phyloP scores from a whole-genome alignment of 2,329 filamentous ascomycete species.

The Orbilia blumenaviensis region DNA sequence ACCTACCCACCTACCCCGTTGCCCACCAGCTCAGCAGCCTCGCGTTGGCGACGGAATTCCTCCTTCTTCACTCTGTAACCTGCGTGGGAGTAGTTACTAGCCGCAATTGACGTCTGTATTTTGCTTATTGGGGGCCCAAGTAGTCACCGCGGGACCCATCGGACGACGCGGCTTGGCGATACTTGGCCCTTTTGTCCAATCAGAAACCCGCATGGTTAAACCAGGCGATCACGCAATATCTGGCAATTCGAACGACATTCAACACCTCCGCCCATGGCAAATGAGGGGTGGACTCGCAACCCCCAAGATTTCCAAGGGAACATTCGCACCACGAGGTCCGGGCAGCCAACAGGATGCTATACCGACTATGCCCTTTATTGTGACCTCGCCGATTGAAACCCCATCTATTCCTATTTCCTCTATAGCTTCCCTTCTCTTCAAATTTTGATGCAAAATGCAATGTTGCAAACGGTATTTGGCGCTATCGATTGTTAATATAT shows the following conservation, averaged over 20 bases:
- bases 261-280: slow-evolving; percentile 3
- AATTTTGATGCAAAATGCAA: too few relatives aligned
- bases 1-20: neutral
- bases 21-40: slow-evolving; percentile 4
- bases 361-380: neutral
- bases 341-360: neutral
- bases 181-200: slow-evolving; percentile 26
- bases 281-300: slow-evolving; percentile 11
- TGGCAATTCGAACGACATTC: slow-evolving; percentile 39
- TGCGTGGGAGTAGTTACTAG: neutral
- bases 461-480: too few relatives aligned
- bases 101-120: slow-evolving; percentile 13
- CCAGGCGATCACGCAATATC: slow-evolving; percentile 52
- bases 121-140: neutral
- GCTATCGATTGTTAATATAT: too few relatives aligned
- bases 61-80: neutral
- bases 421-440: too few relatives aligned
- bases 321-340: neutral
- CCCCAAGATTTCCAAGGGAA: slow-evolving; percentile 9
- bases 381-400: neutral
- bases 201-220: slow-evolving; percentile 28
- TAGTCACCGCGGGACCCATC: neutral
- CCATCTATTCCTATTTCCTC: too few relatives aligned
- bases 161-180: neutral
- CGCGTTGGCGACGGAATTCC: slow-evolving; percentile 19